phyloP scores from a whole-genome alignment of 2,329 filamentous ascomycete genomes.

The Decorospora gaudefroyi region DNA sequence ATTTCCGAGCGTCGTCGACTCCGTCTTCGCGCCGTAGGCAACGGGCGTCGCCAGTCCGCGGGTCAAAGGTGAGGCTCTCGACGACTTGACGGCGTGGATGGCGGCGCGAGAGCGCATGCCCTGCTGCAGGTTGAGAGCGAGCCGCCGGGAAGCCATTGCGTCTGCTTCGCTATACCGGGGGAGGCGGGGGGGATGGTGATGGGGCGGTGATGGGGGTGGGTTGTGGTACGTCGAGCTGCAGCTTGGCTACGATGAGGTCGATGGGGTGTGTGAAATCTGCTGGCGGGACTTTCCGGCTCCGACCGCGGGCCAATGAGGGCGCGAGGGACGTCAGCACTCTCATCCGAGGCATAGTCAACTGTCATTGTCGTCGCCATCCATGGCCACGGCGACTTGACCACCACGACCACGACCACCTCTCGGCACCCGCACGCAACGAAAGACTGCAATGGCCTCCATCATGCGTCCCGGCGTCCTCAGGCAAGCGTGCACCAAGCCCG shows the following conservation, averaged over 20 bases:
- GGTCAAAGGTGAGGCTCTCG: slow-evolving; percentile 65
- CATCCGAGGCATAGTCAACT: slow-evolving; percentile 30
- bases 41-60: slow-evolving; percentile 91
- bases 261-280: slow-evolving; percentile 31
- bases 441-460: slow-evolving; percentile 57
- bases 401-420: slow-evolving; percentile 13
- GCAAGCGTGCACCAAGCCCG: slow-evolving; percentile 50
- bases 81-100: slow-evolving; percentile 69
- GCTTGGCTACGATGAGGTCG: slow-evolving; percentile 32
- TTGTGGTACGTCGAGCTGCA: slow-evolving; percentile 33
- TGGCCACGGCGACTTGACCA: slow-evolving; percentile 3
- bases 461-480: slow-evolving; percentile 57
- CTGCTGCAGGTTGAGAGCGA: slow-evolving; percentile 92
- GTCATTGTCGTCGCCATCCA: slow-evolving; percentile 20
- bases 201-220: slow-evolving; percentile 35
- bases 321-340: slow-evolving; percentile 23
- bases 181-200: slow-evolving; percentile 31
- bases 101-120: slow-evolving; percentile 86
- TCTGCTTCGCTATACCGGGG: slow-evolving; percentile 39
- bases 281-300: slow-evolving; percentile 25
- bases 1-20: slow-evolving; percentile 96
- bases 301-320: slow-evolving; percentile 27
- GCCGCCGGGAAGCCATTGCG: slow-evolving; percentile 92
- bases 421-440: slow-evolving; percentile 12
- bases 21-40: slow-evolving; percentile 73